Evolutionary conservation across 192 early-diverging fungal species (phyloP).

Genomic region (Backusella australiensis): DNA sequence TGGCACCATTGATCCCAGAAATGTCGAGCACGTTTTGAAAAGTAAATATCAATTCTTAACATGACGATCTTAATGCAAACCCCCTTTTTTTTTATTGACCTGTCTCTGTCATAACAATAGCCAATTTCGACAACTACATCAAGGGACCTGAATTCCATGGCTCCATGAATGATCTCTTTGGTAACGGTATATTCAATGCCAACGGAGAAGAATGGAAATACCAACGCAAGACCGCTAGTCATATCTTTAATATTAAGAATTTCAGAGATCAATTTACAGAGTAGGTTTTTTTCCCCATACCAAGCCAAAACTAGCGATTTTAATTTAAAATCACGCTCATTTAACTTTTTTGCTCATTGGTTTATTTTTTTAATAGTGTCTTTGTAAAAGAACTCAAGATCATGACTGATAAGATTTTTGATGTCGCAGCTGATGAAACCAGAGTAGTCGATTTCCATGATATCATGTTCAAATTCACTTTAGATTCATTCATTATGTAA

Average conservation of each 20-base stretch:
- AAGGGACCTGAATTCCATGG: constrained; percentile 41
- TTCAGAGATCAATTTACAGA: constrained; percentile 40
- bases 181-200: constrained; percentile 69
- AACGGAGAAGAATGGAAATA: constrained; percentile 65
- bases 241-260: constrained; percentile 40
- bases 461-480: constrained; percentile 44
- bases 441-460: constrained; percentile 40
- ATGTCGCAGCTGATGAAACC: constrained; percentile 31
- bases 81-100: background rate
- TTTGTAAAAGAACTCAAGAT: constrained; percentile 30
- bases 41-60: constrained; percentile 15
- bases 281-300: constrained; percentile 14
- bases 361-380: constrained; percentile 20
- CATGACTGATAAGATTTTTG: constrained; percentile 21
- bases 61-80: background rate
- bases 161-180: constrained; percentile 52
- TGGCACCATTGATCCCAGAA: constrained; percentile 28
- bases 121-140: constrained; percentile 38
- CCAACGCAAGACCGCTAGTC: constrained; percentile 53
- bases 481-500: constrained; percentile 46
- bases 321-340: background rate
- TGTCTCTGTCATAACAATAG: background rate
- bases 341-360: background rate
- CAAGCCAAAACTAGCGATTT: background rate
- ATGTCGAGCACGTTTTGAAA: constrained; percentile 39